Base-by-base conservation (phyloP, 169 alveolate species). In the Ichthyophthirius multifiliis region DNA sequence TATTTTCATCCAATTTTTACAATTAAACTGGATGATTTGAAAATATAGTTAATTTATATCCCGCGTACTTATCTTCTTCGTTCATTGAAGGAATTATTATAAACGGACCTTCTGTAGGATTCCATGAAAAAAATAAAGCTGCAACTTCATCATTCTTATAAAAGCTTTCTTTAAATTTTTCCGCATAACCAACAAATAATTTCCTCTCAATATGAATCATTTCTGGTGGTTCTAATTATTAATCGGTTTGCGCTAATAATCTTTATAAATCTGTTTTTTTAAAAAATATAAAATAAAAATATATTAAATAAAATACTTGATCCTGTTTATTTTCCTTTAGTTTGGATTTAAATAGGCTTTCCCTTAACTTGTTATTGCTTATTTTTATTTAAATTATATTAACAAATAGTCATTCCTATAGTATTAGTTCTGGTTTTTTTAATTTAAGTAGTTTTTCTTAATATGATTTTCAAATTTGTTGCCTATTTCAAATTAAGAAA, bases 41-140 rank as follows among this genome's bases (percentile, higher is more conserved):
- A 71, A 75, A 89, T 30, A 89, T 85, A 12, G 91, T 89, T 15
- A 89, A 46, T 32, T 83, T 89, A 84, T 80, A 89, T 47, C 83
- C 85, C 18, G 94, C 83, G 10, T 78, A 39, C 18, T 44, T 65
- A 23, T 85, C 94, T 44, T 82, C 89, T 46, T 47, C 34, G 20
- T 64, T 83, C 63, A 89, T 55, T 13, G 89, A 81, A 9, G 94
- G 94, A 34, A 89, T 83, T 1, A 89, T 85, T 0, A 89, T 67
- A 75, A 89, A 89, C 7, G 94, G 94, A 0, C 94, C 94, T 43
- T 89, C 78, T 6, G 94, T 89, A 32, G 94, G 94, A 64, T 89
- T 55, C 78, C 84, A 89, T 43, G 27, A 76, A 32, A 87, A 83
- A 73, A 85, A 89, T 23, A 89, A 75, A 12, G 94, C 94, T 4